Base-by-base conservation (phyloP, 441 rosid genomes). In the Capsella rubella region DNA sequence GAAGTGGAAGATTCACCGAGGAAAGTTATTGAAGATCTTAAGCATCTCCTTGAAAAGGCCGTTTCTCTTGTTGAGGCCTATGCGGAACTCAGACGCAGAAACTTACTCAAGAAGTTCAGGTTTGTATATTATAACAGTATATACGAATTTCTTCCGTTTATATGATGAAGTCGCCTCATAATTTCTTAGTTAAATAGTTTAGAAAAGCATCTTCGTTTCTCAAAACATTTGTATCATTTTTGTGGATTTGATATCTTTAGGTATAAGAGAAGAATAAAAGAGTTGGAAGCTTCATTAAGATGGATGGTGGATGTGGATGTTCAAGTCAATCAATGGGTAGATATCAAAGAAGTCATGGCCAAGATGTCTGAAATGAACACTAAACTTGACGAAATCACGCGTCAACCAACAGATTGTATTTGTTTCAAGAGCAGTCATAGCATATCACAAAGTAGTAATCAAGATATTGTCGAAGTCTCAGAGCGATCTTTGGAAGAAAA, bases 291-390 rank as follows among this genome's bases (percentile, higher is more conserved):
- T 32, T 46, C 74, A 15, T 6, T 69, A 46, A 69, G 35, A 69
- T 57, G 74, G 74, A 57, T 58, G 58, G 47, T 58, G 25, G 28
- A 21, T 32, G 66, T 69, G 14, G n/a, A 68, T 39, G 60, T 76
- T 69, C 70, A 76, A 35, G 35, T 75, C 15, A 45, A 45, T 35
- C 64, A 68, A 15, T 68, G 57, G 64, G 16, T 12, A 43, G 51
- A 53, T 53, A 61, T 45, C 50, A 61, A 68, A 61, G 50, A 52
- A 60, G 9, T 68, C 21, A 45, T 25, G 35, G 31, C 35, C 18
- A 68, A 75, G 16, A 52, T 75, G 64, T 51, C 74, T 2, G 64
- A 75, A 68, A 61, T 61, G 69, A 61, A 68, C 51, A 60, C 25
- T 31, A 61, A 45, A 61, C 74, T 68, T 14, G 69, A 75, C 0